These are phyloP conservation scores for Fusarium solani-melongenae DNA, from an alignment of 2,329 filamentous ascomycete genomes.

Conservation along the genomic window DNA sequence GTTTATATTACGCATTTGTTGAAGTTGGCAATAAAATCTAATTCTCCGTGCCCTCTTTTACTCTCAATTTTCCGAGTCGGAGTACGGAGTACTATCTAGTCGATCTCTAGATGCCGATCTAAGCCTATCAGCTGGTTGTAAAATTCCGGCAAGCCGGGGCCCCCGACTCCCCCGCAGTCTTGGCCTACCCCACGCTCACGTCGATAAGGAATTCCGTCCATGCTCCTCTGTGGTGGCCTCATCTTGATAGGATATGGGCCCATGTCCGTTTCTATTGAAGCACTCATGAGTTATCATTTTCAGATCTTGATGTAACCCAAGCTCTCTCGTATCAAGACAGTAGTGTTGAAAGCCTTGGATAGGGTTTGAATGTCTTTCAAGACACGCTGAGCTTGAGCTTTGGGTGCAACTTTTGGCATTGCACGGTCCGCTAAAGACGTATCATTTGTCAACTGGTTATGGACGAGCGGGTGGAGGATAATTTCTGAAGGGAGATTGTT, in stretches of 20 bases:
- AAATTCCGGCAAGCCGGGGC: too few relatives aligned
- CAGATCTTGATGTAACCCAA: neutral
- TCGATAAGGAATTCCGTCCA: too few relatives aligned
- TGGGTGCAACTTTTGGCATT: neutral
- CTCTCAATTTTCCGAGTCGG: neutral
- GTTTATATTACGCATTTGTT: too few relatives aligned
- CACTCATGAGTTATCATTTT: neutral
- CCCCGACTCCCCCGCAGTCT: too few relatives aligned
- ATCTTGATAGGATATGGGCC: too few relatives aligned
- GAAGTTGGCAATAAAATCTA: neutral
- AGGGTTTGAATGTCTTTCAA: neutral
- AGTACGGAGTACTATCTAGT: neutral
- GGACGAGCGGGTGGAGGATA: neutral
- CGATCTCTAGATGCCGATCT: neutral
- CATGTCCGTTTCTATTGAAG: too few relatives aligned
- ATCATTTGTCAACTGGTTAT: neutral
- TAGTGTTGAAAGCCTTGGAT: neutral
- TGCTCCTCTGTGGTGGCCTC: too few relatives aligned
- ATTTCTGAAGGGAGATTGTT: neutral
- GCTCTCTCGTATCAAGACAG: neutral
- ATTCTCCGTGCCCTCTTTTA: neutral
- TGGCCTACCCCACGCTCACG: too few relatives aligned
- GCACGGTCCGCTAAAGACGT: neutral
- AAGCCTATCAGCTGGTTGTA: neutral
- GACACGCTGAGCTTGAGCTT: neutral